A percentile compares a stretch with the other conserved stretches of the same genome.
These are phyloP conservation scores for Solanum lycopersicoides DNA, from an alignment of 257 asterid species.

Conservation along the genomic window DNA sequence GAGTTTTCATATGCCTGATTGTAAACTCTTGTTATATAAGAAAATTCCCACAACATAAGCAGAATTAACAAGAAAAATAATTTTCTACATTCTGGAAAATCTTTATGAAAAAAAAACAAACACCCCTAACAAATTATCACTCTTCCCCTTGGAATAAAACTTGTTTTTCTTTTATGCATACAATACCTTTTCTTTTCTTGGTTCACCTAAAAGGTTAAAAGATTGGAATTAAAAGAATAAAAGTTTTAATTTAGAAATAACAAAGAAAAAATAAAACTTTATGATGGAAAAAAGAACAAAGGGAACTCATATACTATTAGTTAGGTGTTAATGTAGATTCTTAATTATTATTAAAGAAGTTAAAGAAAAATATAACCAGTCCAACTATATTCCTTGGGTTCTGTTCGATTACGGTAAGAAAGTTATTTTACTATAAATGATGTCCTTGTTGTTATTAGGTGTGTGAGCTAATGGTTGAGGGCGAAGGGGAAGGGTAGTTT, in stretches of 20 bases:
- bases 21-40: slow-evolving; percentile 4
- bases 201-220: background rate
- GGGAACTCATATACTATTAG: background rate
- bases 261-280: background rate
- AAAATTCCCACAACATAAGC: background rate
- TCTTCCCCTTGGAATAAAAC: slow-evolving; percentile 57
- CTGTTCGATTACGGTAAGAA: no score
- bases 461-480: no score
- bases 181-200: slow-evolving; percentile 16
- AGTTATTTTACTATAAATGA: no score
- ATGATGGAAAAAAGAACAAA: background rate
- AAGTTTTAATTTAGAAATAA: background rate
- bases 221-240: background rate
- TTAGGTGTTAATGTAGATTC: background rate
- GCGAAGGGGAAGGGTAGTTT: no score
- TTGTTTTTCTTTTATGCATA: slow-evolving; percentile 50
- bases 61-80: background rate
- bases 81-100: no score
- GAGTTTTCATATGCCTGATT: slow-evolving; percentile 23
- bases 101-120: no score
- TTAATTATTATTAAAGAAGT: background rate
- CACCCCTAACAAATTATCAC: background rate
- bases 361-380: no score
- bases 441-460: no score
- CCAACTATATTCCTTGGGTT: no score